These are phyloP conservation scores for Nicotiana knightiana DNA, from an alignment of 257 asterid species.

Conservation along the genomic window DNA sequence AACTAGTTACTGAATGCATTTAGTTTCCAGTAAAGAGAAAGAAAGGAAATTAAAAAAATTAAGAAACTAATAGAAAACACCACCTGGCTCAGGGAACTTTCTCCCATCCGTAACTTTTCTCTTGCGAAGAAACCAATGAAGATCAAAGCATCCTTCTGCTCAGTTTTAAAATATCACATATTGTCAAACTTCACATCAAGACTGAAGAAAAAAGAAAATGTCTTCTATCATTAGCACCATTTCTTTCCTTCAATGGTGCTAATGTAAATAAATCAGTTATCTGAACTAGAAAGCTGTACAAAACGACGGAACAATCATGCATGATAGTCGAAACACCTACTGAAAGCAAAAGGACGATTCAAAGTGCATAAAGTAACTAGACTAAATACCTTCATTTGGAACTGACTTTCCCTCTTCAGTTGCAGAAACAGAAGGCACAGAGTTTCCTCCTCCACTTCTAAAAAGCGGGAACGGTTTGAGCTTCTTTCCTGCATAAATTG, in stretches of 20 bases:
- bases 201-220: background rate
- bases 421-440: constrained; percentile 1
- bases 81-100: background rate
- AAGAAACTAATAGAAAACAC: background rate
- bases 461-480: constrained; percentile 38
- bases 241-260: background rate
- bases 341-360: background rate
- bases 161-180: background rate
- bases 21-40: background rate
- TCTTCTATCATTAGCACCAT: background rate
- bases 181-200: background rate
- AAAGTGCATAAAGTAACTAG: background rate
- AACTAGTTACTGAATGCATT: background rate
- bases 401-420: background rate
- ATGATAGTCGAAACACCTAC: background rate
- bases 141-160: constrained; percentile 22
- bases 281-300: background rate
- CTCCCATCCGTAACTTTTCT: background rate
- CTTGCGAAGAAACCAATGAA: constrained; percentile 13
- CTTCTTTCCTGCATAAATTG: constrained; percentile 28
- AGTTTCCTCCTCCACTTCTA: constrained; percentile 1
- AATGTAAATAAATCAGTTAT: background rate
- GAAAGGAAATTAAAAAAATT: background rate
- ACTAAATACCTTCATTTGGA: background rate
- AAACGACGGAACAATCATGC: background rate